Evolutionary conservation across 2,329 filamentous ascomycete species (phyloP).

Genomic region (Bipolaris zeicola): DNA sequence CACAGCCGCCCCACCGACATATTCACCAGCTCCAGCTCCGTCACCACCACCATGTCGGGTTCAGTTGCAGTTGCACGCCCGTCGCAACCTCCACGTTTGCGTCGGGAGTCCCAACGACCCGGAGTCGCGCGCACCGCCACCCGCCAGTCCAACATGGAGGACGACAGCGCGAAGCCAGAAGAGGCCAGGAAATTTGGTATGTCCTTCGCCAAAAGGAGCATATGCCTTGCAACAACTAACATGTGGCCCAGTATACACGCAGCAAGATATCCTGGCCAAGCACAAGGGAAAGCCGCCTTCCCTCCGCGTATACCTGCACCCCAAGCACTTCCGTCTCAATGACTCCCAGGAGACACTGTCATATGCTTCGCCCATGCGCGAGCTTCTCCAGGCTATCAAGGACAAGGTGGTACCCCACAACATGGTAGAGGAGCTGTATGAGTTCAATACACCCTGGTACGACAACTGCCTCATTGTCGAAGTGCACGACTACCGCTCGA

Average conservation of each 20-base stretch:
- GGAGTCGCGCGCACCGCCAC: constrained; percentile 37
- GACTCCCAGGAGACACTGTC: constrained; percentile 90
- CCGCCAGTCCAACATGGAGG: constrained; percentile 37
- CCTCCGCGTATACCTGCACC: constrained; percentile 82
- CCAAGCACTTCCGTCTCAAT: constrained; percentile 80
- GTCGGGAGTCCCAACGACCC: constrained; percentile 52
- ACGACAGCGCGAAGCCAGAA: constrained; percentile 36
- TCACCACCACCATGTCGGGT: constrained; percentile 39
- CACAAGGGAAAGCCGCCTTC: constrained; percentile 76
- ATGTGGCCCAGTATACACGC: constrained; percentile 66
- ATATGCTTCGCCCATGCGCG: constrained; percentile 90
- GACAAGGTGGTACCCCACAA: constrained; percentile 85
- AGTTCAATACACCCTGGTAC: constrained; percentile 79
- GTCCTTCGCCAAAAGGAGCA: constrained; percentile 4
- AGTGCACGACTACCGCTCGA: constrained; percentile 83
- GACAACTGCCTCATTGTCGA: constrained; percentile 92
- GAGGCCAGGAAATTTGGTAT: constrained; percentile 40
- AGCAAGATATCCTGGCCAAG: constrained; percentile 81
- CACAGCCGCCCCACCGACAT: constrained; percentile 23
- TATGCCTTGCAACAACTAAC: constrained; percentile 15
- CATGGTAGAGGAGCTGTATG: constrained; percentile 77
- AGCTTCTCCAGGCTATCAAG: constrained; percentile 77
- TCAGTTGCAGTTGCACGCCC: constrained; percentile 42
- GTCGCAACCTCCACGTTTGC: constrained; percentile 51
- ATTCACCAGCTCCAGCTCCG: constrained; percentile 13